Conservation (phyloP, 2,329 filamentous ascomycete species). For the Lasiodiplodia sp. region DNA sequence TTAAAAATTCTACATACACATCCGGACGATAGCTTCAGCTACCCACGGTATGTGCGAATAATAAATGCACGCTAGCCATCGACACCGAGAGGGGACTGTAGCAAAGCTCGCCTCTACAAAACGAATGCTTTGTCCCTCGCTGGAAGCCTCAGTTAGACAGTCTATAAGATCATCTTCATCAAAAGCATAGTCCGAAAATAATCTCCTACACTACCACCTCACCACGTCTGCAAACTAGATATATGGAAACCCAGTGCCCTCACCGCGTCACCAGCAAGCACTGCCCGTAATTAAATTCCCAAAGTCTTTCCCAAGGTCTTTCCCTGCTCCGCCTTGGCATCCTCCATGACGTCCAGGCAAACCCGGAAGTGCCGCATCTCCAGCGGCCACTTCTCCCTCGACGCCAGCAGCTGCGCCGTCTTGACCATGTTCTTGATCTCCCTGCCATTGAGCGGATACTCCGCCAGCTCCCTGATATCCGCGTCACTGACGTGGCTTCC, state of each 20-base stretch:
- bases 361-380: constrained; percentile 9
- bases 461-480: background rate
- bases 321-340: background rate
- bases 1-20: no score
- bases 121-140: no score
- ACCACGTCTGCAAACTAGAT: no score
- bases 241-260: background rate
- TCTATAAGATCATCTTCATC: no score
- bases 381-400: constrained; percentile 1
- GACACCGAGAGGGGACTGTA: no score
- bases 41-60: no score
- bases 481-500: background rate
- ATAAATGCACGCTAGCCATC: no score
- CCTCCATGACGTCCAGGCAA: constrained; percentile 5
- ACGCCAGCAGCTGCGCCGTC: constrained; percentile 10
- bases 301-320: background rate
- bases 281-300: background rate
- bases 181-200: no score
- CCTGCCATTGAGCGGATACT: background rate
- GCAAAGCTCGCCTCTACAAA: no score
- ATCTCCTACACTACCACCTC: no score
- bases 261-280: background rate
- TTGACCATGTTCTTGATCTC: constrained; percentile 25
- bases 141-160: no score
- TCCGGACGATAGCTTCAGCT: no score